Base-by-base conservation (phyloP, 139 green algal species). In the Astrephomene gubernaculifera region DNA sequence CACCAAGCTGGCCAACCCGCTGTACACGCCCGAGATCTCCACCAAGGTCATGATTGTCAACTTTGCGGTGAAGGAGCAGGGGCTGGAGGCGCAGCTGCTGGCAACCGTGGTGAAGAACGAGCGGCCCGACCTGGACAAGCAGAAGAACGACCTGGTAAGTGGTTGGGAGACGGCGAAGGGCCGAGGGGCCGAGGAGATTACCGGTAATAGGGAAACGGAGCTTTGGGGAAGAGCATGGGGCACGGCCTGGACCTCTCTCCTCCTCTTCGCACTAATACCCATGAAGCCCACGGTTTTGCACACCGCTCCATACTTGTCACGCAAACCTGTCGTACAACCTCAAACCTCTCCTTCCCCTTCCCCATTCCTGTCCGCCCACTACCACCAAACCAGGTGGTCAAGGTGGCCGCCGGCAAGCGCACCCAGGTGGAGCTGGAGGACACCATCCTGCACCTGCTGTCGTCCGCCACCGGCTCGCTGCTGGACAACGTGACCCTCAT, bases 1-100 rank as follows among this genome's bases (percentile, higher is more conserved):
- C 61, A 97, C 95, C 69, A 98, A 98, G 93, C 89, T 98, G 31
- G 65, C 87, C 82, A 97, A 96, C 90, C 96, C 96, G 31, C 94
- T 96, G 81, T 98, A 97, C 92, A 95, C 89, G 3, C 96, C 96
- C 17, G 95, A 97, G 89, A 91, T 97, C 79, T 93, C 75, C 87
- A 96, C 93, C 79, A 97, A 97, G 93, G 91, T 91, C 79, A 93
- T 91, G 79, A 92, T 96, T 35, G 83, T 96, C 52, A 97, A 98
- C 89, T 98, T 98, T 81, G 87, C 91, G 19, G 94, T 96, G 7
- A 95, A 93, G 84, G 90, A 96, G 91, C 88, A 95, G 72, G 96
- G 95, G 19, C 86, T 97, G 52, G 94, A 97, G 87, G 95, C 91
- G 14, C 95, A 98, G 91, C 93, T 97, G 79, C 93, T 97, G 29